A percentile compares a stretch with the other conserved stretches of the same genome.
Conservation (phyloP, 208 protist genomes). For the Crithidia acanthocephali region DNA sequence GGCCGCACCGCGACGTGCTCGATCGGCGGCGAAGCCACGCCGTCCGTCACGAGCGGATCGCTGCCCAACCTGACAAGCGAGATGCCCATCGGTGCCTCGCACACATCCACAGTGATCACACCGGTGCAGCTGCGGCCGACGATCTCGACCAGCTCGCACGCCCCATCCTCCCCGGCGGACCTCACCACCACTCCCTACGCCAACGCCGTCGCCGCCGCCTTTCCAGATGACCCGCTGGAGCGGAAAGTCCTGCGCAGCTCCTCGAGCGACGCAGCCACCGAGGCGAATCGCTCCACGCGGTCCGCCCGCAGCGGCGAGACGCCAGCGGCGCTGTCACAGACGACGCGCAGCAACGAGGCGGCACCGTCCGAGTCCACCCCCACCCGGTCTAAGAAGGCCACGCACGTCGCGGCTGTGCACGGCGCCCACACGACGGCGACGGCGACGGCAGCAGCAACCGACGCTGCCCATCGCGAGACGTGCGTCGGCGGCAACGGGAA, state of each 20-base stretch:
- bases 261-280: conserved; percentile 4
- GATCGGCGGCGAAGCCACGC: conserved; percentile 14
- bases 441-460: background rate
- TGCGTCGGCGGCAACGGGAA: background rate
- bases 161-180: background rate
- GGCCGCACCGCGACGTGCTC: conserved; percentile 2
- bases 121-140: conserved; percentile 11
- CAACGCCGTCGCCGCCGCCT: background rate
- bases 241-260: conserved; percentile 27
- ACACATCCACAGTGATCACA: conserved; percentile 15
- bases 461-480: background rate
- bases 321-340: conserved; percentile 3
- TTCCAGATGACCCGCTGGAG: conserved; percentile 35
- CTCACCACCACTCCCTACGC: background rate
- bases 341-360: background rate
- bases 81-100: background rate
- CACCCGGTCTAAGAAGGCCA: too few species aligned
- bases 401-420: too few species aligned
- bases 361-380: background rate
- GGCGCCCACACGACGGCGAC: too few species aligned
- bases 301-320: background rate
- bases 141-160: conserved; percentile 3
- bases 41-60: conserved; percentile 10
- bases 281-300: background rate
- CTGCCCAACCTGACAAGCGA: conserved; percentile 9